Evolutionary conservation across 192 early-diverging fungal species (phyloP), one percentile per base, ranked within the genome.

Genomic region (Kickxella alabastrina): DNA sequence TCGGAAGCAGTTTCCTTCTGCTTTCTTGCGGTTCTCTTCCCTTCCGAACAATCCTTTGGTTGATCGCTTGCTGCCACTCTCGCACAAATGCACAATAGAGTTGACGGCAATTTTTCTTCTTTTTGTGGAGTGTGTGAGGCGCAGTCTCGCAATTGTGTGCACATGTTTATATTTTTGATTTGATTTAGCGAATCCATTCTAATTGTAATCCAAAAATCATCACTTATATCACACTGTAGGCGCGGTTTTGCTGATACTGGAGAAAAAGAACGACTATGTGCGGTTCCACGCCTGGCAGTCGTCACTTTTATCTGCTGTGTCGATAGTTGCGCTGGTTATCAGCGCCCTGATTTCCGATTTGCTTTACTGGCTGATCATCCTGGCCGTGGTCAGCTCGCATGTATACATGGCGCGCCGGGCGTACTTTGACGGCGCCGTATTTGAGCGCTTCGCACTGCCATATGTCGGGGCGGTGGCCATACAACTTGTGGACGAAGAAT

Each of bases 401-500:
- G 58, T 25, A 19, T 68, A 65, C 35, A 68, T 78, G 76, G 64
- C 59, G 1, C 86, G 83, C 36, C 71, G 79, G 32, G 88, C 88
- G 2, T 88, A 87, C 66, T 45, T 81, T 37, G 84, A 87, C 46
- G 83, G 80, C 8, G 83, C 82, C 26, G 75, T 83, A 5, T 75
- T 91, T 49, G 83, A 86, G 50, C 82, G 88, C 34, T 88, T 81
- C 47, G 55, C 83, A 31, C 25, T 88, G 10, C 88, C 88, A 1
- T 85, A 83, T 43, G 49, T 88, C 45, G 88, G 88, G 12, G 57
- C 52, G 34, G 52, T 86, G 32, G 88, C 88, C 8, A 50, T 68
- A 24, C 59, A 80, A 48, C 84, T 83, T 71, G 85, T 88, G 2
- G 86, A 90, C 56, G 71, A 57, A 28, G 87, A 90, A 61, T 90